phyloP scores from a whole-genome alignment of 805 yeast genomes.

The Torulaspora gathmanii region DNA sequence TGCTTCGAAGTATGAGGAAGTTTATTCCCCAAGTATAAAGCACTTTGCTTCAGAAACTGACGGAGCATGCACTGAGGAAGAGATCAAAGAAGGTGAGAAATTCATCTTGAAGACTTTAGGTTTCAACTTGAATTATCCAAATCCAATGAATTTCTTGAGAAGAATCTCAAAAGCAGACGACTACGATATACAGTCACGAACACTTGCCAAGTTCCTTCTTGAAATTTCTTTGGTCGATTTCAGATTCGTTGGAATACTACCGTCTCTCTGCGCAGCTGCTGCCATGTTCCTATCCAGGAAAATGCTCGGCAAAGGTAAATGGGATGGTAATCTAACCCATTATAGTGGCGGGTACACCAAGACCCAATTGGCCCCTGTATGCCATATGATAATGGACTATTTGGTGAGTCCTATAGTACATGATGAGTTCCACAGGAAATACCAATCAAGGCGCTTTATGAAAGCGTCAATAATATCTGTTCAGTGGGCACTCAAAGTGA shows the following conservation, averaged over 20 bases:
- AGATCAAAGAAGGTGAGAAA: conserved; percentile 80
- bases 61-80: conserved; percentile 77
- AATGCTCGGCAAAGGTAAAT: conserved; percentile 63
- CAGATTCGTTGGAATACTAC: conserved; percentile 69
- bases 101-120: conserved; percentile 67
- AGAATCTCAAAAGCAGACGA: conserved; percentile 92
- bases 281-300: conserved; percentile 82
- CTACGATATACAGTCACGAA: conserved; percentile 84
- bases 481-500: conserved; percentile 70
- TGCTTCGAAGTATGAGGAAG: conserved; percentile 93
- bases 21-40: conserved; percentile 78
- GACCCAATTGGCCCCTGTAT: conserved; percentile 64
- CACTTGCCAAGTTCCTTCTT: conserved; percentile 79
- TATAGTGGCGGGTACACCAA: conserved; percentile 88
- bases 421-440: conserved; percentile 90
- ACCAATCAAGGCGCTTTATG: conserved; percentile 83
- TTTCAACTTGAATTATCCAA: conserved; percentile 80
- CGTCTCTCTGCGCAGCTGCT: conserved; percentile 82
- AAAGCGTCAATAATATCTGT: conserved; percentile 76
- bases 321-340: conserved; percentile 85
- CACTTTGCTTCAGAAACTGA: conserved; percentile 85
- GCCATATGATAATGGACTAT: conserved; percentile 71
- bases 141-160: conserved; percentile 88
- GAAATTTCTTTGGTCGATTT: conserved; percentile 79
- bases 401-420: conserved; percentile 76